These are phyloP conservation scores for Pestalotiopsis sp. DNA, from an alignment of 2,329 filamentous ascomycete species.

Conservation along the genomic window DNA sequence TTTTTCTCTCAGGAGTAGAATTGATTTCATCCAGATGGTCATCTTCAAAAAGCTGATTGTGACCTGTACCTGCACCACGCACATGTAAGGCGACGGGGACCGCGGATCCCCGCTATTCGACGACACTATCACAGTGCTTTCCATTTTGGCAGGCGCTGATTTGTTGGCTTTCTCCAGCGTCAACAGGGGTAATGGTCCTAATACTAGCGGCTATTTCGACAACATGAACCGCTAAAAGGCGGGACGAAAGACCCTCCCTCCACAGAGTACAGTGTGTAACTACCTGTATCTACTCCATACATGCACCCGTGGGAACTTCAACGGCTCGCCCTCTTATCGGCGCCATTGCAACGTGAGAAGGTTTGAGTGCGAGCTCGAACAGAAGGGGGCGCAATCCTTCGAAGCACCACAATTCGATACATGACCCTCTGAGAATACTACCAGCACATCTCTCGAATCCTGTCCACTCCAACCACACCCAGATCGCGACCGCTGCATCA, in stretches of 20 bases:
- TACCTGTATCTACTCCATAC: not conserved
- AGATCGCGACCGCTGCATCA: not conserved
- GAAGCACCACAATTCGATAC: not conserved
- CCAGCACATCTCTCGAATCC: not conserved
- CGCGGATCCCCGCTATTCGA: not conserved
- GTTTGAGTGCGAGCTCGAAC: not conserved
- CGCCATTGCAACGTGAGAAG: not conserved
- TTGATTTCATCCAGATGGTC: no score
- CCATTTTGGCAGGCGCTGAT: slow-evolving; percentile 9
- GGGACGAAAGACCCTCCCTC: not conserved
- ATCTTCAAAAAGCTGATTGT: not conserved
- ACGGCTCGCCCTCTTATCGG: not conserved
- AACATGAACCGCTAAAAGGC: not conserved
- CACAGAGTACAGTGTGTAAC: not conserved
- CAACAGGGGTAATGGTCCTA: not conserved
- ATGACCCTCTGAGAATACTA: not conserved
- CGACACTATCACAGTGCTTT: not conserved
- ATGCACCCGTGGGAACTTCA: not conserved
- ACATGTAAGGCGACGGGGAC: not conserved
- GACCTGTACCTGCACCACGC: not conserved
- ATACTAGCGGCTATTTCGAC: slow-evolving; percentile 1
- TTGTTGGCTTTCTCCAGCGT: not conserved
- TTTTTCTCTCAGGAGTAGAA: no score
- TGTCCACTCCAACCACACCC: not conserved
- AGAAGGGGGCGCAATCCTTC: not conserved